Evolutionary conservation across 2,329 filamentous ascomycete species (phyloP), one percentile per base, ranked within the genome.

Genomic region (Ramularia collo-cygni): DNA sequence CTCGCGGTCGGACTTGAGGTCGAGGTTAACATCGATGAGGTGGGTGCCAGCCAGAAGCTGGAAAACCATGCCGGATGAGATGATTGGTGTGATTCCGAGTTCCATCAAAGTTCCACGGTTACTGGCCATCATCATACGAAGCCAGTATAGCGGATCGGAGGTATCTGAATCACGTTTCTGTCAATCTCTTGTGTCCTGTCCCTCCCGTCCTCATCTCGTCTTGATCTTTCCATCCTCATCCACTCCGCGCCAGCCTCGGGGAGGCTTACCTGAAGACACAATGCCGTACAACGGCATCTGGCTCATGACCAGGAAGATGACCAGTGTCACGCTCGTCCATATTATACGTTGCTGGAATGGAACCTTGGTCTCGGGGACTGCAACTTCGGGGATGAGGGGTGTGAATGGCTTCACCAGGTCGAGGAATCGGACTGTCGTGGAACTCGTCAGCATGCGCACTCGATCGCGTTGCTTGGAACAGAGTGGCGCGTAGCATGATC

Each of bases 261-360:
- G n/a, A n/a, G n/a, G 45, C 58, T 47, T 29, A 63, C 60, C 60
- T 61, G 92, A 98, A 41, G 92, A 98, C 63, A 98, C 93, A 69
- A 98, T 98, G 71, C 92, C 92, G 72, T 98, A 98, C 49, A 72
- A 58, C 24, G 92, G 89, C 92, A 98, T 96, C 74, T 95, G 92
- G 74, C 88, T 95, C 92, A 98, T 98, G 70, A 98, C 88, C 77
- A 98, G 74, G 80, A 98, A 98, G 73, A 96, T 93, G 67, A 98
- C 75, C 58, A 98, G 79, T 53, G 92, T 96, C 28, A 64, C 61
- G 51, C 67, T 68, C 10, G 69, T 72, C 69, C 69, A 72, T 70
- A 72, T 65, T 59, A 72, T 63, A 49, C 67, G 64, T 65, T 96
- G 92, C 77, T 96, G 93, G 82, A 98, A 98, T 56, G 89, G 87